Evolutionary conservation across 768 basidiomycete species (phyloP).

Genomic region (Podaxis pistillaris): DNA sequence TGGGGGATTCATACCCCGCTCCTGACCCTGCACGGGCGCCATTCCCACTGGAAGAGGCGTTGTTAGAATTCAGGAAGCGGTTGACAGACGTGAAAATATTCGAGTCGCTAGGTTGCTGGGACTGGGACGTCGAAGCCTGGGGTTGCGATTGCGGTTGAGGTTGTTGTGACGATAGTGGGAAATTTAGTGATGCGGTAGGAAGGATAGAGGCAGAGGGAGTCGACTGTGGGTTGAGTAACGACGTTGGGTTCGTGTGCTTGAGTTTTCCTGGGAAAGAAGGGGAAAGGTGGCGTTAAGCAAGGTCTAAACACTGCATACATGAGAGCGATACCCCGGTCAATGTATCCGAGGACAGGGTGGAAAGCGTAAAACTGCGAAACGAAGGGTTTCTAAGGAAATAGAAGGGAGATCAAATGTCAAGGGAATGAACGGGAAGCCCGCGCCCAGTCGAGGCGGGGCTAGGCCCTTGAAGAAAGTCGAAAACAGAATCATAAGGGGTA

Average conservation of each 20-base stretch:
- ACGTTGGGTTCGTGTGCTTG: background rate
- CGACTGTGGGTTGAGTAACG: conserved; percentile 8
- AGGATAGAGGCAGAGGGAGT: conserved; percentile 2
- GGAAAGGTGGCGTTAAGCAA: background rate
- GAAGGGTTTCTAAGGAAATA: conserved; percentile 13
- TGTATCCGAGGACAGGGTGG: background rate
- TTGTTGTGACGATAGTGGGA: conserved; percentile 1
- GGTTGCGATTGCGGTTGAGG: background rate
- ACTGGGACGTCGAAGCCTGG: background rate
- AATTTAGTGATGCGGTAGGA: background rate
- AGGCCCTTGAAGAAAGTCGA: conserved; percentile 6
- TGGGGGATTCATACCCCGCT: conserved; percentile 3
- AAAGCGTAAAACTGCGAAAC: conserved; percentile 13
- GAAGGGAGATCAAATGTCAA: conserved; percentile 8
- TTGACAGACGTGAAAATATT: background rate
- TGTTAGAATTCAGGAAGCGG: background rate
- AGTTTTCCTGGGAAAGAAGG: conserved; percentile 10
- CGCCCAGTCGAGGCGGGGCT: conserved; percentile 14
- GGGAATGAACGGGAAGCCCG: conserved; percentile 7
- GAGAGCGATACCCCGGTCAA: background rate
- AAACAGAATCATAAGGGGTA: background rate
- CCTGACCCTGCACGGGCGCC: conserved; percentile 10
- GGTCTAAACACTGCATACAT: background rate
- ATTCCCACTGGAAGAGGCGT: background rate
- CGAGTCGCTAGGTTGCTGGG: background rate